Base-by-base conservation (phyloP, 352 stramenopile genomes). In the Globisporangium solare region DNA sequence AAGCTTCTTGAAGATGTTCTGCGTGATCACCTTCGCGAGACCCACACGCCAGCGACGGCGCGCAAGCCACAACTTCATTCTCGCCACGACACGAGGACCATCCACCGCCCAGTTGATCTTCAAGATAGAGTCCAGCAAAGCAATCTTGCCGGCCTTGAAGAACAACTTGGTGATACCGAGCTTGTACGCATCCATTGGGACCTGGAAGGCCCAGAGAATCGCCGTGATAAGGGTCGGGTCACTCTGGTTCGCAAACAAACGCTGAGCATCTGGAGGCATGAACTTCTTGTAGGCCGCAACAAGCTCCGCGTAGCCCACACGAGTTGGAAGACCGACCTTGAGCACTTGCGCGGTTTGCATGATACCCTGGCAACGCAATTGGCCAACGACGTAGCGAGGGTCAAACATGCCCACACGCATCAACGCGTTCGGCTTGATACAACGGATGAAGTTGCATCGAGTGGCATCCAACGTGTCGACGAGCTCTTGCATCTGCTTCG, bases 311-410 rank as follows among this genome's bases (percentile, higher is more conserved):
- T 94, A 96, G 24, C 64, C 60, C 42, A 96, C 76, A 58, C 86
- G 79, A 27, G 86, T 96, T 6, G 86, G 86, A 31, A 94, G 61
- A 6, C 86, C 86, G 18, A 90, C 75, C 69, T 93, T 94, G 40
- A 96, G 76, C 63, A 96, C 81, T 40, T 96, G 77, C n/a, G 79
- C 86, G 1, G 86, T 96, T 60, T 92, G 81, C 66, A 94, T 83
- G 50, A 96, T 93, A 35, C 82, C 85, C 22, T 92, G 73, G 68
- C 80, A 90, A n/a, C 84, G 85, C 56, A 96, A 64, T 61, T 96
- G 86, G 11, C 74, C 80, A 4, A 90, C 79, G 10, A 95, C 86
- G 51, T 94, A 96, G 15, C 76, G 76, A 17, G 67, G 74, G 47
- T 94, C 80, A 60, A 91, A 95, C 46, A 74, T 68, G 12, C 78